Conservation (phyloP, 768 basidiomycete species). For the Zangia roseola region DNA sequence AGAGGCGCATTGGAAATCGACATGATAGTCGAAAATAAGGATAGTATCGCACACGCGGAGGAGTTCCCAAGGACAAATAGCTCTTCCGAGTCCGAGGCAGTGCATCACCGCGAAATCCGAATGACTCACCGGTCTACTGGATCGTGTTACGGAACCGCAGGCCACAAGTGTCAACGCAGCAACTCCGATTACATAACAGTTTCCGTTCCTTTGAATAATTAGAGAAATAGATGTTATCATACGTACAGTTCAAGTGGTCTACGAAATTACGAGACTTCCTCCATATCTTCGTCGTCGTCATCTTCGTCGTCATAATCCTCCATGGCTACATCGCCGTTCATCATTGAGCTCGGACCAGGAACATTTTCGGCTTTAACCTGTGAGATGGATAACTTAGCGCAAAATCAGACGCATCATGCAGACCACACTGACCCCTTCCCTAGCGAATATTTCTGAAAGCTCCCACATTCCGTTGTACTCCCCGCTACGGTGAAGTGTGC, state of each 20-base stretch:
- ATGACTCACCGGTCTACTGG: no score
- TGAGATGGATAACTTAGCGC: conserved; percentile 1
- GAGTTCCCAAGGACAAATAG: no score
- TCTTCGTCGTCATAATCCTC: conserved; percentile 49
- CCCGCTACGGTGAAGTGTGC: conserved; percentile 72
- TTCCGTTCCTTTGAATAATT: no score
- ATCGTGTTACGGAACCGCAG: no score
- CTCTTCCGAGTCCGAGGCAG: no score
- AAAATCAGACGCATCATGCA: background rate
- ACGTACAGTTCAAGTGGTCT: background rate
- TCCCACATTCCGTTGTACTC: conserved; percentile 82
- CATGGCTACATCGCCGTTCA: conserved; percentile 26
- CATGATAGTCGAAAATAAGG: conserved; percentile 8
- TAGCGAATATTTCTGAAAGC: conserved; percentile 70
- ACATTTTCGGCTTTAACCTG: conserved; percentile 49
- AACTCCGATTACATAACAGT: no score
- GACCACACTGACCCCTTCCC: conserved; percentile 48
- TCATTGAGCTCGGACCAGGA: conserved; percentile 36
- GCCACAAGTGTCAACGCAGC: no score
- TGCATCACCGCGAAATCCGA: no score
- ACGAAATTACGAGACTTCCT: conserved; percentile 57
- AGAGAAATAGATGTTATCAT: no score
- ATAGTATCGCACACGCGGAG: no score
- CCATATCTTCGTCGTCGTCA: conserved; percentile 67
- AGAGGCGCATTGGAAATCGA: conserved; percentile 15